phyloP scores from a whole-genome alignment of 306 rosid genomes.

The Begonia masoniana region DNA sequence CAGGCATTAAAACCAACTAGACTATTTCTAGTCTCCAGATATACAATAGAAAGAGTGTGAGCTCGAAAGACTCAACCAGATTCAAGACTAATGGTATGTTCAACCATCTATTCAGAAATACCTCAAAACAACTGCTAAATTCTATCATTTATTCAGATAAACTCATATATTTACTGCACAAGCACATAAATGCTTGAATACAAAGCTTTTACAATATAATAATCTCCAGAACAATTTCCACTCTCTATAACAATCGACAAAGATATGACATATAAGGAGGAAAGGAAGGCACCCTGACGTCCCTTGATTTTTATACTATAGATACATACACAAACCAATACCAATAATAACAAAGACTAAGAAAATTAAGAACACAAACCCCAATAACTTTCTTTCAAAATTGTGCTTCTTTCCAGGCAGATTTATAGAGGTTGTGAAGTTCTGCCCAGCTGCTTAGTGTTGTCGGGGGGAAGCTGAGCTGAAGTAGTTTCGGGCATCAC shows the following conservation, averaged over 20 bases:
- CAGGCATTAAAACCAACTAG: no score
- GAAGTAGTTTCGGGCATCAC: constrained; percentile 36
- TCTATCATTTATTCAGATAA: no score
- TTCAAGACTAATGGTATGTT: no score
- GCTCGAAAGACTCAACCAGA: no score
- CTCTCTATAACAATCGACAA: constrained; percentile 42
- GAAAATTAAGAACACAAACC: constrained; percentile 25
- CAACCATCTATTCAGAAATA: no score
- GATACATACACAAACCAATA: constrained; percentile 63
- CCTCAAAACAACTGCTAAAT: no score
- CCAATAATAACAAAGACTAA: constrained; percentile 39
- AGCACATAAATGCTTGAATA: no score
- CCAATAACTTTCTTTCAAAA: constrained; percentile 47
- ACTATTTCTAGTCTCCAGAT: no score
- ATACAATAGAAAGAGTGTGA: no score
- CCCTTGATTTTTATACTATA: constrained; percentile 73
- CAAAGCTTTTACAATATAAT: constrained; percentile 53
- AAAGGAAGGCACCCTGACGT: constrained; percentile 26
- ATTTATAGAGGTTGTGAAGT: constrained; percentile 51
- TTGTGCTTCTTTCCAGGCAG: constrained; percentile 35
- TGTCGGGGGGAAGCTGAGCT: constrained; percentile 56
- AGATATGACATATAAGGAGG: constrained; percentile 36
- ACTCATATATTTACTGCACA: no score
- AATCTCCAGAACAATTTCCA: constrained; percentile 45
- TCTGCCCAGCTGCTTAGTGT: constrained; percentile 76